Evolutionary conservation across 139 green algal species (phyloP), one percentile per base, ranked within the genome.

Genomic region (Chlamydomonas urium): DNA sequence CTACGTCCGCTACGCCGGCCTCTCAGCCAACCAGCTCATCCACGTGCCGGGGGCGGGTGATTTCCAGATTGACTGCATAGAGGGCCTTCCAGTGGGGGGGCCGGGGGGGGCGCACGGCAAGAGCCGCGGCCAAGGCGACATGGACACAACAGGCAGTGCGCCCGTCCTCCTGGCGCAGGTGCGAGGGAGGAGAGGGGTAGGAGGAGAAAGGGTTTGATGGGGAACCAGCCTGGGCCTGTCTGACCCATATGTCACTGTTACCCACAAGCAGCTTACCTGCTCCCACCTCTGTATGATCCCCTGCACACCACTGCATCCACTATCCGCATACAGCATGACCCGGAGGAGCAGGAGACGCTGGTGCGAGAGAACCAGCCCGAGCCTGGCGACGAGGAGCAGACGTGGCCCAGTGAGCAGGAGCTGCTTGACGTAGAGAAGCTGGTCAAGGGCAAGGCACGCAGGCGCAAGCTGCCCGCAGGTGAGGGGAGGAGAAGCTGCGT

Each of bases 371-470:
- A 97, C 50, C 65, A 76, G 48, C 69, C 77, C 0, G 71, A 73
- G 45, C 58, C 21, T 28, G n/a, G 53, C 38, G 79, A 69, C 37
- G 83, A 73, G 4, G 92, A 96, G 78, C 93, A 98, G 85, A 97
- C 93, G 26, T 98, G 93, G 93, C 93, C 93, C 0, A 97, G 92
- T 5, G 85, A 93, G 62, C 86, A 93, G 79, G 92, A 94, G 79
- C 73, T 93, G 69, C 37, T 28, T 29, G 80, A 80, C 17, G 80
- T 76, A 1, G 76, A 80, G 53, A 74, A 65, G 50, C 62, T 74
- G 19, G 78, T 85, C 47, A 45, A 80, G 38, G 45, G 82, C 10
- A 87, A 61, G 74, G 75, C 34, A 71, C 72, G 75, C 24, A 50
- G 38, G 42, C 73, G 67, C 24, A 69, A 35, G 37, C 65, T 81